These are phyloP conservation scores for Podila minutissima DNA, from an alignment of 192 early-diverging fungal species.

Conservation along the genomic window DNA sequence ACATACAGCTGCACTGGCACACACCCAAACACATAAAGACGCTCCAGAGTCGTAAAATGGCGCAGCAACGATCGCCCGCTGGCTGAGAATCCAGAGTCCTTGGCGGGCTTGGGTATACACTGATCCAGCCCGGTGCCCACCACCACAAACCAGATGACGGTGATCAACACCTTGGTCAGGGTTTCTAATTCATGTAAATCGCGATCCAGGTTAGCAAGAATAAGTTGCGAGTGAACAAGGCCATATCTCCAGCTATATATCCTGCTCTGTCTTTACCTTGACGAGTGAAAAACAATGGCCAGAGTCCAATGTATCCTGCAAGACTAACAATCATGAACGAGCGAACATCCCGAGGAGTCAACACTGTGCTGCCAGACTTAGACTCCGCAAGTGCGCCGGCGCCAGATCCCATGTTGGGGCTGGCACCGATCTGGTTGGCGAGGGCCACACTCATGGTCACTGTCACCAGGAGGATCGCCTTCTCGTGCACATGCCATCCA, in stretches of 20 bases:
- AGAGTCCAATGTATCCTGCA: conserved; percentile 72
- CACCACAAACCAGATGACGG: conserved; percentile 52
- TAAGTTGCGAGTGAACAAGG: not conserved
- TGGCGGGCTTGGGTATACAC: conserved; percentile 30
- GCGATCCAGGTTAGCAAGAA: not conserved
- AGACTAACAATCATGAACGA: conserved; percentile 69
- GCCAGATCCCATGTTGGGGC: conserved; percentile 29
- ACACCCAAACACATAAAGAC: conserved; percentile 67
- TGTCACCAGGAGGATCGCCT: conserved; percentile 85
- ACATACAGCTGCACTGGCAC: conserved; percentile 63
- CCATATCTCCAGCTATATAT: not conserved
- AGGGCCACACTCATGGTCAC: conserved; percentile 54
- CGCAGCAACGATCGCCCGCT: conserved; percentile 8
- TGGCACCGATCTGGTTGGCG: conserved; percentile 47
- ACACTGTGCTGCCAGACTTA: not conserved
- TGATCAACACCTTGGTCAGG: conserved; percentile 56
- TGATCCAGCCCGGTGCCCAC: conserved; percentile 46
- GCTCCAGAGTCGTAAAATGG: conserved; percentile 53
- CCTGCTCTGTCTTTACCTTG: conserved; percentile 57
- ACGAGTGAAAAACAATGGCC: conserved; percentile 74
- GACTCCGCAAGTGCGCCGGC: conserved; percentile 9
- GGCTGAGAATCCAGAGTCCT: conserved; percentile 6
- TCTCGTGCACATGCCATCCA: conserved; percentile 99
- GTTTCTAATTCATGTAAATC: conserved; percentile 43
- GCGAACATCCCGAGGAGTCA: conserved; percentile 58